Evolutionary conservation across 257 asterid species (phyloP).

Genomic region (Solanum phureja): DNA sequence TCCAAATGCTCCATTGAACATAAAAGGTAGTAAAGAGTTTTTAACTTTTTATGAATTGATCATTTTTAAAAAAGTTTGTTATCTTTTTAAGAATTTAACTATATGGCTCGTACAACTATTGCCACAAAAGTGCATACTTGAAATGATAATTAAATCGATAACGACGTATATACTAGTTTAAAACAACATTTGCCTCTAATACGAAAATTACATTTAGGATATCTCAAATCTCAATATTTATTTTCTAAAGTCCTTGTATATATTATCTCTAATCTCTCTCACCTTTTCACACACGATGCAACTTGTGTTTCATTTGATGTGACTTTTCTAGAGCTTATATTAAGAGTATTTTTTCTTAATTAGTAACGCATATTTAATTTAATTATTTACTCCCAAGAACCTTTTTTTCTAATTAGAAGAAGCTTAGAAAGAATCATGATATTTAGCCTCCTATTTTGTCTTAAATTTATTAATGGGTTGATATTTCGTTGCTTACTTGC

Average conservation of each 20-base stretch:
- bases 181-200: background rate
- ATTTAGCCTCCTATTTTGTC: slow-evolving; percentile 10
- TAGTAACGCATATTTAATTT: background rate
- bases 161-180: background rate
- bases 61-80: background rate
- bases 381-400: background rate
- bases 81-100: background rate
- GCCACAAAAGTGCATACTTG: background rate
- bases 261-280: background rate
- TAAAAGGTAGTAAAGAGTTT: no score
- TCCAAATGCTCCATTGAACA: background rate
- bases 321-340: background rate
- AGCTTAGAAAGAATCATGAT: slow-evolving; percentile 10
- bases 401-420: background rate
- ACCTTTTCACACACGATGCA: background rate
- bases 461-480: background rate
- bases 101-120: background rate
- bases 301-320: background rate
- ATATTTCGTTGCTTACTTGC: background rate
- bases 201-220: background rate
- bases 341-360: background rate
- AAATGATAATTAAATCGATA: background rate
- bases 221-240: background rate
- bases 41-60: background rate
- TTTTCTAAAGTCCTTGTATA: background rate